Percentiles rank a stretch among this genome's conserved stretches.
phyloP scores from a whole-genome alignment of 306 rosid species.

The Ochetophila trinervis region DNA sequence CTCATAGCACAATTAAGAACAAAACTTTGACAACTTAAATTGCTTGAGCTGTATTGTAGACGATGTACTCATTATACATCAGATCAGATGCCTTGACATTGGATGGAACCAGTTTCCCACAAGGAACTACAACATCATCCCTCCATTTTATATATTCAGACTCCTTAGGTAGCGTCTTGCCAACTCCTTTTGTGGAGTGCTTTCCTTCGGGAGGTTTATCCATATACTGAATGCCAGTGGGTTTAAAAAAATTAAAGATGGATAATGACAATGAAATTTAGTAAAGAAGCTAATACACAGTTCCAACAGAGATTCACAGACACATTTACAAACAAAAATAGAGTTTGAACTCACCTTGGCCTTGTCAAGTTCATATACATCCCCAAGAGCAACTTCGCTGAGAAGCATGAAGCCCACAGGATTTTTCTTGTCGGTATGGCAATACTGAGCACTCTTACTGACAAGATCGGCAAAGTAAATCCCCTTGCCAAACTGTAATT shows the following conservation, averaged over 20 bases:
- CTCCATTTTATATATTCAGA: constrained; percentile 67
- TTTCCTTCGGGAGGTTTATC: constrained; percentile 90
- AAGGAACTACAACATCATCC: constrained; percentile 75
- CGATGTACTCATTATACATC: constrained; percentile 96
- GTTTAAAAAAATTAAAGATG: not conserved
- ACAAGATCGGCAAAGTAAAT: constrained; percentile 90
- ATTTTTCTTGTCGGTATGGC: constrained; percentile 87
- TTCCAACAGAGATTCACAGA: not conserved
- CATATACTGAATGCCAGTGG: constrained; percentile 58
- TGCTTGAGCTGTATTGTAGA: constrained; percentile 80
- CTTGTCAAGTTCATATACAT: constrained; percentile 75
- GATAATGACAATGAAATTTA: not conserved
- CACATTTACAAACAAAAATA: constrained; percentile 14
- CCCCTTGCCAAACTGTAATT: constrained; percentile 91
- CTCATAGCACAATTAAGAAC: not conserved
- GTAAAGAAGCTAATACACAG: not conserved
- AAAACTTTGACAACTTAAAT: constrained; percentile 37
- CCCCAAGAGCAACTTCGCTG: constrained; percentile 94
- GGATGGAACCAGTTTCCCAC: constrained; percentile 87
- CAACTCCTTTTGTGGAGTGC: constrained; percentile 92
- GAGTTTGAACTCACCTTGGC: constrained; percentile 55
- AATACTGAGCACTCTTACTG: constrained; percentile 98
- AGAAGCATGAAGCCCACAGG: constrained; percentile 87
- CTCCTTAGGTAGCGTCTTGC: constrained; percentile 69
- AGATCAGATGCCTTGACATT: constrained; percentile 66